Evolutionary conservation across 352 stramenopile genomes (phyloP).

Genomic region (Pythium grandisporangium): DNA sequence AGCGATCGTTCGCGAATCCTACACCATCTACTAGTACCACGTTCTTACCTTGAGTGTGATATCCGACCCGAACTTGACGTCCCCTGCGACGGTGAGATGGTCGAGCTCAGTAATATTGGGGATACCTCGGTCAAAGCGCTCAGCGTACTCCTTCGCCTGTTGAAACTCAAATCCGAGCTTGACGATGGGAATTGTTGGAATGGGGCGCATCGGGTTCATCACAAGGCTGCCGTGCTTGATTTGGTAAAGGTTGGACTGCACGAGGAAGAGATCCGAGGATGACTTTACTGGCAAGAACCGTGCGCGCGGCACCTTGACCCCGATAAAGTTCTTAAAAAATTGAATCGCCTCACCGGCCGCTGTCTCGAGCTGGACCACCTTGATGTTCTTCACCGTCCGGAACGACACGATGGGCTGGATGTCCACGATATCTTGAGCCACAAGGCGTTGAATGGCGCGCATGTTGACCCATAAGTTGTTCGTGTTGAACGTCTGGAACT

Average conservation of each 20-base stretch:
- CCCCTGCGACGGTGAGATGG: slow-evolving; percentile 88
- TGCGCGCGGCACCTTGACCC: slow-evolving; percentile 93
- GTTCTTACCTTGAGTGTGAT: slow-evolving; percentile 86
- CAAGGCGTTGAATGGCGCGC: slow-evolving; percentile 94
- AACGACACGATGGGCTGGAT: slow-evolving; percentile 94
- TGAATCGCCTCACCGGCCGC: slow-evolving; percentile 98
- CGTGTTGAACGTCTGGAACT: slow-evolving; percentile 99
- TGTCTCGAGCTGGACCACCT: slow-evolving; percentile 92
- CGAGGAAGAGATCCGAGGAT: slow-evolving; percentile 95
- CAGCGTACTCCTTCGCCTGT: slow-evolving; percentile 80
- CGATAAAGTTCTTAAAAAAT: slow-evolving; percentile 96
- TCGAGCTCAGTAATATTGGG: slow-evolving; percentile 92
- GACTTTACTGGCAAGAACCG: slow-evolving; percentile 99
- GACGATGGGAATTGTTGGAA: slow-evolving; percentile 87
- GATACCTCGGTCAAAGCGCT: slow-evolving; percentile 82
- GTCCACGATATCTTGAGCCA: slow-evolving; percentile 96
- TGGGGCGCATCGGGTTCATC: slow-evolving; percentile 76
- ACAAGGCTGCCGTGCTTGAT: slow-evolving; percentile 89
- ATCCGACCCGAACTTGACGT: slow-evolving; percentile 90
- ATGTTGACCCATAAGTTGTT: slow-evolving; percentile 99
- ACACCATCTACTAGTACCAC: too few species aligned
- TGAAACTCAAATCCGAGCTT: slow-evolving; percentile 91
- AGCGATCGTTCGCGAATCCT: too few species aligned
- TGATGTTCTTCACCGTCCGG: slow-evolving; percentile 93
- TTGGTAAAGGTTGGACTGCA: slow-evolving; percentile 91